Percentiles rank a stretch among this genome's conserved stretches.
These are phyloP conservation scores for Dryadomyces sulphureus DNA, from an alignment of 2,329 filamentous ascomycete species.

Conservation along the genomic window DNA sequence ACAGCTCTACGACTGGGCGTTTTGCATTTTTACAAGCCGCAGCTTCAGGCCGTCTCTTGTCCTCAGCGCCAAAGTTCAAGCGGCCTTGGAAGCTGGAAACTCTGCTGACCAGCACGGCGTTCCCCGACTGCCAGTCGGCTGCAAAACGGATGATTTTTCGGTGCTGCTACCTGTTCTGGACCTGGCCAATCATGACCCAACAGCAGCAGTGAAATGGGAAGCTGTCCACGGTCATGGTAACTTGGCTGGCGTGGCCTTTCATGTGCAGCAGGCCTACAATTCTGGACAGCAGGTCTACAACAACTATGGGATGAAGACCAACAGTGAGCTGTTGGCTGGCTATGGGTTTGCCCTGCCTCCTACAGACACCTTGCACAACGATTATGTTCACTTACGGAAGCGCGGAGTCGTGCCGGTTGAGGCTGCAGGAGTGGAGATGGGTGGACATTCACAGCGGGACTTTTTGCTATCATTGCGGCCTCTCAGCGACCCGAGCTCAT, in stretches of 20 bases:
- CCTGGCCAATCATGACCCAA: conserved; percentile 54
- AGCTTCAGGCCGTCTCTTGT: conserved; percentile 50
- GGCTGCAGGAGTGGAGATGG: neutral
- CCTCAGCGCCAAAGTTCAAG: conserved; percentile 20
- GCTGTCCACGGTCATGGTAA: conserved; percentile 12
- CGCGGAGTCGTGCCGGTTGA: conserved; percentile 10
- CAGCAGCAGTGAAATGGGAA: conserved; percentile 44
- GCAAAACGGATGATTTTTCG: conserved; percentile 44
- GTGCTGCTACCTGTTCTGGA: conserved; percentile 58
- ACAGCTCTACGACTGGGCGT: conserved; percentile 49
- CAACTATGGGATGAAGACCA: conserved; percentile 62
- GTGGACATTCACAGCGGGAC: conserved; percentile 15
- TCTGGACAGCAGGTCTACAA: conserved; percentile 47
- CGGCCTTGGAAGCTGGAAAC: neutral
- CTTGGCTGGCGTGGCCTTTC: conserved; percentile 21
- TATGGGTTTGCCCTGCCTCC: conserved; percentile 46
- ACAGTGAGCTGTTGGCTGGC: conserved; percentile 51
- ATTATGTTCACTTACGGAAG: conserved; percentile 43
- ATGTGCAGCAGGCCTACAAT: conserved; percentile 24
- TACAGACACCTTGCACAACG: conserved; percentile 36
- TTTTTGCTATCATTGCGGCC: conserved; percentile 39
- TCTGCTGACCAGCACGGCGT: conserved; percentile 11
- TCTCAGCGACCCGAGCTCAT: conserved; percentile 29
- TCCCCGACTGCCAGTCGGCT: conserved; percentile 18
- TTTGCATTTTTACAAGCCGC: conserved; percentile 48